phyloP scores from a whole-genome alignment of 495 filamentous ascomycete genomes.

The Venustampulla echinocandica region DNA sequence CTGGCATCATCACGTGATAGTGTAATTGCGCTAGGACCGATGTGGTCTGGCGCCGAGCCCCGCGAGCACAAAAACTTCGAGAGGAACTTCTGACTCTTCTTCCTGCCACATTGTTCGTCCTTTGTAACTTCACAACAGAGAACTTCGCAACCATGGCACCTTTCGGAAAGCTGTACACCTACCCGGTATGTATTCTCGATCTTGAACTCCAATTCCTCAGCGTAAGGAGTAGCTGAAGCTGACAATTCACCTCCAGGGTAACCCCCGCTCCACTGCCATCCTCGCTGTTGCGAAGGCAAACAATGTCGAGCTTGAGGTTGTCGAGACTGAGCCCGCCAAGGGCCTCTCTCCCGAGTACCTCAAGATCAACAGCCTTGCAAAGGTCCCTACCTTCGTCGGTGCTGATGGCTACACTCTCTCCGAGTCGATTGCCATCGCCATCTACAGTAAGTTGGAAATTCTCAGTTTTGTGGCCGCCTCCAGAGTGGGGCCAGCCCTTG shows the following conservation, averaged over 20 bases:
- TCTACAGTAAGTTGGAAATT: constrained; percentile 73
- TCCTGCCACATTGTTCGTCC: constrained; percentile 21
- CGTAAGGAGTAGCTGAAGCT: constrained; percentile 12
- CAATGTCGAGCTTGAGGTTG: constrained; percentile 78
- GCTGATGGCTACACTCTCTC: constrained; percentile 82
- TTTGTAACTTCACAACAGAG: too few relatives aligned
- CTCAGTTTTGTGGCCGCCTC: too few relatives aligned
- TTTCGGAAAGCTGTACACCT: constrained; percentile 95
- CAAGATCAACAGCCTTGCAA: constrained; percentile 79
- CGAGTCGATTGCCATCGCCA: constrained; percentile 89
- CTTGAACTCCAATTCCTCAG: not conserved
- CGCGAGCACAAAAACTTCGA: not conserved
- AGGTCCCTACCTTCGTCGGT: constrained; percentile 86
- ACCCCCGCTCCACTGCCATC: constrained; percentile 81
- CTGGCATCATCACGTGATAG: not conserved
- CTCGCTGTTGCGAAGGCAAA: constrained; percentile 93
- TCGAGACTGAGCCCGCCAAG: constrained; percentile 54
- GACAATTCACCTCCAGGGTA: constrained; percentile 47
- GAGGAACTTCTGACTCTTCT: not conserved
- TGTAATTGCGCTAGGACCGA: not conserved
- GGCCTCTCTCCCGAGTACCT: constrained; percentile 62
- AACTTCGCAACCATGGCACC: constrained; percentile 51
- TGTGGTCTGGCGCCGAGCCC: not conserved
- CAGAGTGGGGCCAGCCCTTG: too few relatives aligned
- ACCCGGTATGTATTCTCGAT: constrained; percentile 51